phyloP scores from a whole-genome alignment of 192 early-diverging fungal genomes.

The Backusella psychrophila region DNA sequence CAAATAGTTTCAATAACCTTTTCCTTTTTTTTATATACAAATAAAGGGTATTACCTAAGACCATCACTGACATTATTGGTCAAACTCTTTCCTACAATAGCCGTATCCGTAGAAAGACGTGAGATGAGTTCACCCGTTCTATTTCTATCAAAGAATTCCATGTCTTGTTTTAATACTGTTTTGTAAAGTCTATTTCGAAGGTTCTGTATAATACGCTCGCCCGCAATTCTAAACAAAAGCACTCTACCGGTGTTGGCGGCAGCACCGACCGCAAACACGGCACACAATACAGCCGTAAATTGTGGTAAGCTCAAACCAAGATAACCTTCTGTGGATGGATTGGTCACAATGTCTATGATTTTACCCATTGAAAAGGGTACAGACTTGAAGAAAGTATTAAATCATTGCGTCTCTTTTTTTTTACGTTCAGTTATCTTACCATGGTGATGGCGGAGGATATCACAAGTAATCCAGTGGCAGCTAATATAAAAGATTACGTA shows the following conservation, averaged over 20 bases:
- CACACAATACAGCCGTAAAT: constrained; percentile 48
- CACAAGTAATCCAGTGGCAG: constrained; percentile 54
- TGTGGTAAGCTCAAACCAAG: constrained; percentile 53
- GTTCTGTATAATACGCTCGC: constrained; percentile 68
- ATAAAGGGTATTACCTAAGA: constrained; percentile 38
- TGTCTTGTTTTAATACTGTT: constrained; percentile 82
- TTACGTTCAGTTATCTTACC: constrained; percentile 14
- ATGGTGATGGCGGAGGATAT: constrained; percentile 63
- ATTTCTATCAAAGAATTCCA: constrained; percentile 85
- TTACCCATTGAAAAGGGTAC: constrained; percentile 68
- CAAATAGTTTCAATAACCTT: not conserved
- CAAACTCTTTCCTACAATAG: constrained; percentile 70
- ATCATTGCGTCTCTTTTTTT: not conserved
- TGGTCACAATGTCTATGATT: constrained; percentile 66
- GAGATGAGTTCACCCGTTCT: constrained; percentile 79
- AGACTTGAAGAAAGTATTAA: constrained; percentile 13
- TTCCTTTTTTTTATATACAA: no score
- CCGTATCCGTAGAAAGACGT: constrained; percentile 74
- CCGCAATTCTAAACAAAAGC: constrained; percentile 60
- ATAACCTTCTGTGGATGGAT: constrained; percentile 35
- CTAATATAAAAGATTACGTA: constrained; percentile 11
- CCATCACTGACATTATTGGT: constrained; percentile 77
- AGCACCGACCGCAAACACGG: constrained; percentile 35
- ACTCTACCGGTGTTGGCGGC: constrained; percentile 43
- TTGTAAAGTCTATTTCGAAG: constrained; percentile 62